Conservation (phyloP, 1,284 basidiomycete genomes). For the Puccinia hordei region DNA sequence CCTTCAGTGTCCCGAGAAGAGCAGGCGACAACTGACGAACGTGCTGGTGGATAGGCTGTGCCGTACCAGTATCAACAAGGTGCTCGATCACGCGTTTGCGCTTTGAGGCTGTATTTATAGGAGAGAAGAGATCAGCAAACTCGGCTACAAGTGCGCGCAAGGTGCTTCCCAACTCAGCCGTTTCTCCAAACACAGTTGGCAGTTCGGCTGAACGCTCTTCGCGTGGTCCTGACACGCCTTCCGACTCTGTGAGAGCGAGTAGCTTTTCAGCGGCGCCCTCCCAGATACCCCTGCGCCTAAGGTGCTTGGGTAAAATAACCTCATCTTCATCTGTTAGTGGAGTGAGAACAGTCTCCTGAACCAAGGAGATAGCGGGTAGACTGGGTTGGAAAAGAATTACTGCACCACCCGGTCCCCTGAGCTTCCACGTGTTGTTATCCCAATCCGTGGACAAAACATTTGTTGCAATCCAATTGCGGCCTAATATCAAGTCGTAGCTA, state of each 20-base stretch:
- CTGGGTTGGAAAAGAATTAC: background rate
- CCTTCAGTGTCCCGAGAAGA: background rate
- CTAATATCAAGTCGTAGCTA: background rate
- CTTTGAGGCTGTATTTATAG: background rate
- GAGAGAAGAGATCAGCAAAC: background rate
- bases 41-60: background rate
- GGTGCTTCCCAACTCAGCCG: background rate
- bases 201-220: background rate
- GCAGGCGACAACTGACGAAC: background rate
- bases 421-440: background rate
- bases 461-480: background rate
- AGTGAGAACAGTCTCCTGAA: no score
- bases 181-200: background rate
- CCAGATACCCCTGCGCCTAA: no score
- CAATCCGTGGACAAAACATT: constrained; percentile 12
- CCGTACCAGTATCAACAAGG: constrained; percentile 15
- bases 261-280: no score
- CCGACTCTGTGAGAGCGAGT: no score
- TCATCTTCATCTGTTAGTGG: no score
- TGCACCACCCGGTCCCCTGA: background rate
- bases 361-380: no score
- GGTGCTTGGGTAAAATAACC: no score
- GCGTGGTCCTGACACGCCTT: background rate
- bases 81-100: background rate
- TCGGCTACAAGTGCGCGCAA: background rate